Percentiles rank a stretch among this genome's conserved stretches.
Conservation (phyloP, 352 stramenopile genomes). For the Poterioochromonas sp. region DNA sequence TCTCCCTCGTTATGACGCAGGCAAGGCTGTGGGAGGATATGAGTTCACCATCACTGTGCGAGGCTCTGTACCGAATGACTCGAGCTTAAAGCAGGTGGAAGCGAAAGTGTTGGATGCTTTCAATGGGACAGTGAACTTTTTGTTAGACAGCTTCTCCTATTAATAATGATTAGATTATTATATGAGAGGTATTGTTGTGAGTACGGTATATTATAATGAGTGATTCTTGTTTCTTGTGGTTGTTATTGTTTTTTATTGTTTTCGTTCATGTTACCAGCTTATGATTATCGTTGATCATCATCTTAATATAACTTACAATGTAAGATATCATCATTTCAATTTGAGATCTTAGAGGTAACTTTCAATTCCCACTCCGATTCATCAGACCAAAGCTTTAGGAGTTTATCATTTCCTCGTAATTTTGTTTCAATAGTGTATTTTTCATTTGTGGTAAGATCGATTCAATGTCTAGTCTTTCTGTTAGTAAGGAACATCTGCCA, state of each 20-base stretch:
- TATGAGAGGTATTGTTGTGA: conserved; percentile 14
- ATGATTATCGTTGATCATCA: conserved; percentile 15
- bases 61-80: conserved; percentile 16
- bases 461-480: conserved; percentile 14
- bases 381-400: conserved; percentile 13
- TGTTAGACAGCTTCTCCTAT: conserved; percentile 13
- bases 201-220: conserved; percentile 15
- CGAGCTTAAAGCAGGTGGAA: background rate
- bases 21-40: background rate
- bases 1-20: background rate
- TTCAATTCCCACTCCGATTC: conserved; percentile 11
- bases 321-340: conserved; percentile 18
- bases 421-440: conserved; percentile 18
- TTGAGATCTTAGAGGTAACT: conserved; percentile 14
- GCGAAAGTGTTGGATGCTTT: conserved; percentile 11
- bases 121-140: conserved; percentile 13
- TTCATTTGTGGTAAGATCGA: conserved; percentile 14
- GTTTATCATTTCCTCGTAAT: conserved; percentile 15
- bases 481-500: conserved; percentile 14
- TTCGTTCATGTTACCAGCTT: conserved; percentile 13
- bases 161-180: conserved; percentile 19
- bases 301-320: conserved; percentile 18
- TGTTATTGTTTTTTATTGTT: conserved; percentile 19
- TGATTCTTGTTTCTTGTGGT: conserved; percentile 14
- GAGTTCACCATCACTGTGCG: conserved; percentile 11